Percentiles rank a stretch among this genome's conserved stretches.
These are phyloP conservation scores for Turnera subulata DNA, from an alignment of 345 rosid genomes.

Conservation along the genomic window DNA sequence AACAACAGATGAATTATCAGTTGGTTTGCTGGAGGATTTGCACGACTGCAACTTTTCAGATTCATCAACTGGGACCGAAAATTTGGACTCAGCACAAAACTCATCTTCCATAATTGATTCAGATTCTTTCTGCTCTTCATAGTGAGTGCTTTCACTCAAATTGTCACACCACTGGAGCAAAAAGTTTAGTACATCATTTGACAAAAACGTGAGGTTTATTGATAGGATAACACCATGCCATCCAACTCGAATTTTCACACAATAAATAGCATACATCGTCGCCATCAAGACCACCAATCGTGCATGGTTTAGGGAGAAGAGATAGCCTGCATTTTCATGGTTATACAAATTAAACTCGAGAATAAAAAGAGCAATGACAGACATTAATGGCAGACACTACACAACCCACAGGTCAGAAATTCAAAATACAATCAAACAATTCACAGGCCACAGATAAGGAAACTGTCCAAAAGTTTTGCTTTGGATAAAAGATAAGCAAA, in stretches of 20 bases:
- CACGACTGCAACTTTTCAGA: constrained; percentile 58
- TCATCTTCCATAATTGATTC: constrained; percentile 65
- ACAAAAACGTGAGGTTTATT: constrained; percentile 79
- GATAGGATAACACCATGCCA: constrained; percentile 89
- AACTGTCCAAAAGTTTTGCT: too few species aligned
- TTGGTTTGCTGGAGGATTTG: constrained; percentile 58
- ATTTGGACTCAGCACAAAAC: constrained; percentile 53
- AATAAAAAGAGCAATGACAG: too few species aligned
- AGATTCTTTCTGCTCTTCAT: constrained; percentile 61
- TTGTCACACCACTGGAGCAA: constrained; percentile 84
- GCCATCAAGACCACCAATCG: constrained; percentile 80
- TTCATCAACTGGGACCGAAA: constrained; percentile 46
- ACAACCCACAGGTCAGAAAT: too few species aligned
- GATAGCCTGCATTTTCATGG: constrained; percentile 65
- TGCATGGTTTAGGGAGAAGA: constrained; percentile 90
- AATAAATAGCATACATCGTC: constrained; percentile 60
- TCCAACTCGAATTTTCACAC: constrained; percentile 86
- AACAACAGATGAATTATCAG: constrained; percentile 45
- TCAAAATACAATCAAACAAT: too few species aligned
- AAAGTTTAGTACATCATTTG: constrained; percentile 70
- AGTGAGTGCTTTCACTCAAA: constrained; percentile 46
- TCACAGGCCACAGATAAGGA: too few species aligned
- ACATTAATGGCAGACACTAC: too few species aligned
- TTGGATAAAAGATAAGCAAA: too few species aligned
- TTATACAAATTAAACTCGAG: too few species aligned